phyloP scores from a whole-genome alignment of 2,329 filamentous ascomycete species.

The Botrytis medusae region DNA sequence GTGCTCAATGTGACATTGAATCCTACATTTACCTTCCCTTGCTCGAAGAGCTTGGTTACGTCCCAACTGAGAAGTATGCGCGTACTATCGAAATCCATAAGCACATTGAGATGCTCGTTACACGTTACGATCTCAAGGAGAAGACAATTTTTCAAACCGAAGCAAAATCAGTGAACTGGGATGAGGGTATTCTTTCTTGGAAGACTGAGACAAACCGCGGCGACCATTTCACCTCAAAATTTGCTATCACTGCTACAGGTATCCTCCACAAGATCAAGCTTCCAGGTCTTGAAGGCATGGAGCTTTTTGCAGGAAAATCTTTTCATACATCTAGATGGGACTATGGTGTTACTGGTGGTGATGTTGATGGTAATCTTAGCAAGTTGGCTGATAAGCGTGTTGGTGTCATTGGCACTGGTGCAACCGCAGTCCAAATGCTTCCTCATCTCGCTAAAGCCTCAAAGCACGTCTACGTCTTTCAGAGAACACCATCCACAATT shows the following conservation, averaged over 20 bases:
- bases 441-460: constrained; percentile 55
- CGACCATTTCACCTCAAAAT: constrained; percentile 55
- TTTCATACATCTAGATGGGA: constrained; percentile 60
- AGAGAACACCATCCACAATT: constrained; percentile 60
- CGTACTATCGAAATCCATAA: constrained; percentile 59
- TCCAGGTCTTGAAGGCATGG: constrained; percentile 48
- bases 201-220: constrained; percentile 51
- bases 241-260: constrained; percentile 58
- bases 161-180: constrained; percentile 55
- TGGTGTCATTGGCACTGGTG: constrained; percentile 59
- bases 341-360: constrained; percentile 48
- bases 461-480: constrained; percentile 53
- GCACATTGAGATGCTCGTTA: constrained; percentile 53
- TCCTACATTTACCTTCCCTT: constrained; percentile 22
- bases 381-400: constrained; percentile 54
- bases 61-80: constrained; percentile 55
- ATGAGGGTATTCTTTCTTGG: constrained; percentile 53
- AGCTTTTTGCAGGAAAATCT: constrained; percentile 46
- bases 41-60: constrained; percentile 35
- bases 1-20: constrained; percentile 23
- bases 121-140: constrained; percentile 54
- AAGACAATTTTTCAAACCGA: constrained; percentile 58
- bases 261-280: constrained; percentile 58
- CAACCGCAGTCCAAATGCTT: constrained; percentile 58
- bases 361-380: constrained; percentile 15